phyloP scores from a whole-genome alignment of 2,329 filamentous ascomycete species.

The Coniochaeta sp. region DNA sequence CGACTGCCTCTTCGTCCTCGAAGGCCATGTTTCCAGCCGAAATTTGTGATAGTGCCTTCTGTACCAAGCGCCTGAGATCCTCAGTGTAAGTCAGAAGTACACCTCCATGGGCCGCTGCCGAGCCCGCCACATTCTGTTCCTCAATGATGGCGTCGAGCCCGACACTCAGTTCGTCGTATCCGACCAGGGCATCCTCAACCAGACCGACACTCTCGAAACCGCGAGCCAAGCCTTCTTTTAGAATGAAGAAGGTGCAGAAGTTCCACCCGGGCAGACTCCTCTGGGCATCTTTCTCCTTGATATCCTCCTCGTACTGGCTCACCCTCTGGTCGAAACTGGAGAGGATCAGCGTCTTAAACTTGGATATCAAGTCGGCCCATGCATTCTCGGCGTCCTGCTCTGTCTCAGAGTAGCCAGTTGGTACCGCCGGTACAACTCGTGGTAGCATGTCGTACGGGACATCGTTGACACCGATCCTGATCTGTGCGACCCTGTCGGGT shows the following conservation, averaged over 20 bases:
- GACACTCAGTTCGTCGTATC: constrained; percentile 88
- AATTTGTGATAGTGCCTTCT: constrained; percentile 38
- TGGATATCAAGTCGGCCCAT: constrained; percentile 77
- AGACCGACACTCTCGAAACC: constrained; percentile 95
- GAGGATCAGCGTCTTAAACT: constrained; percentile 81
- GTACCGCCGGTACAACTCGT: constrained; percentile 55
- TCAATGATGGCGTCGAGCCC: constrained; percentile 77
- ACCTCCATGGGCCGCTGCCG: constrained; percentile 60
- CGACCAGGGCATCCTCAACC: constrained; percentile 88
- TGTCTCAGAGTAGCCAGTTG: constrained; percentile 60
- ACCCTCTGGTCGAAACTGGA: constrained; percentile 87
- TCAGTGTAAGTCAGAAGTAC: constrained; percentile 67
- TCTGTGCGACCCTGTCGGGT: constrained; percentile 75
- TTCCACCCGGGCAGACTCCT: constrained; percentile 91
- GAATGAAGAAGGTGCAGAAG: constrained; percentile 97
- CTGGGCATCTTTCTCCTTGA: constrained; percentile 87
- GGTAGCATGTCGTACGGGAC: constrained; percentile 59
- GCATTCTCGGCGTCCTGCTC: constrained; percentile 73
- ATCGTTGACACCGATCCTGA: constrained; percentile 68
- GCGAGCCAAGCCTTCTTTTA: constrained; percentile 89
- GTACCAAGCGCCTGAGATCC: constrained; percentile 57
- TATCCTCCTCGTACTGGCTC: constrained; percentile 92
- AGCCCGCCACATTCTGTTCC: constrained; percentile 58
- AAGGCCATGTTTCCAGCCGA: constrained; percentile 18
- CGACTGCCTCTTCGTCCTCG: constrained; percentile 24